phyloP scores from a whole-genome alignment of 2,329 filamentous ascomycete genomes.

The Aspergillus flavus region DNA sequence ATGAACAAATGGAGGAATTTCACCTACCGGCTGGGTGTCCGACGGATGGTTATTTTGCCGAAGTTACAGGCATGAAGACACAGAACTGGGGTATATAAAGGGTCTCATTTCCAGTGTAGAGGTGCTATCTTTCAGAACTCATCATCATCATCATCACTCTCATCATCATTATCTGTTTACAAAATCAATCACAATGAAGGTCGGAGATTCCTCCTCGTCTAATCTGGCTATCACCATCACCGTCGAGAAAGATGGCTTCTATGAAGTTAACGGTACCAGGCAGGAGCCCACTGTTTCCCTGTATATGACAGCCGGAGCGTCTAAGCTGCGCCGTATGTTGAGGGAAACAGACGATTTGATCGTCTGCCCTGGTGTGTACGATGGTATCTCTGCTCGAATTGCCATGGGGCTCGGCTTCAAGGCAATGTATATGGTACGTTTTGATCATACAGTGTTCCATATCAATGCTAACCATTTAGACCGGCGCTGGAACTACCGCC shows the following conservation, averaged over 20 bases:
- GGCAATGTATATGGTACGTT: constrained; percentile 66
- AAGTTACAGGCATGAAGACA: too few relatives aligned
- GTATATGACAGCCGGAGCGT: constrained; percentile 31
- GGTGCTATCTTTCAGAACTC: not conserved
- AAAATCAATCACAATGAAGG: constrained; percentile 15
- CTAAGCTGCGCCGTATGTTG: constrained; percentile 32
- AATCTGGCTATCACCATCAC: constrained; percentile 35
- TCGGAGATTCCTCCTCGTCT: constrained; percentile 12
- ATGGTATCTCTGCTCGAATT: constrained; percentile 67
- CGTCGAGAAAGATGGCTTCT: constrained; percentile 36
- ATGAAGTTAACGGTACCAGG: constrained; percentile 32
- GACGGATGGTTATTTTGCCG: not conserved
- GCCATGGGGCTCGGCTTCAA: constrained; percentile 66
- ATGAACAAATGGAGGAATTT: not conserved
- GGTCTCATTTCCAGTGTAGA: not conserved
- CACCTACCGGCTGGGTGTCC: not conserved
- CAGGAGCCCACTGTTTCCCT: constrained; percentile 33
- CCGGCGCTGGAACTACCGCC: constrained; percentile 63
- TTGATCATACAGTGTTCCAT: not conserved
- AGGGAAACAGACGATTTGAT: constrained; percentile 41
- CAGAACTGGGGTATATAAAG: constrained; percentile 2
- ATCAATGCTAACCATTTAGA: constrained; percentile 41
- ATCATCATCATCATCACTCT: not conserved
- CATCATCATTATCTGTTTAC: not conserved
- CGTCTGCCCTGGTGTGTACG: constrained; percentile 68